Conservation (phyloP, 225 moss, liverwort and hornwort genomes). For the Neckera pumila region DNA sequence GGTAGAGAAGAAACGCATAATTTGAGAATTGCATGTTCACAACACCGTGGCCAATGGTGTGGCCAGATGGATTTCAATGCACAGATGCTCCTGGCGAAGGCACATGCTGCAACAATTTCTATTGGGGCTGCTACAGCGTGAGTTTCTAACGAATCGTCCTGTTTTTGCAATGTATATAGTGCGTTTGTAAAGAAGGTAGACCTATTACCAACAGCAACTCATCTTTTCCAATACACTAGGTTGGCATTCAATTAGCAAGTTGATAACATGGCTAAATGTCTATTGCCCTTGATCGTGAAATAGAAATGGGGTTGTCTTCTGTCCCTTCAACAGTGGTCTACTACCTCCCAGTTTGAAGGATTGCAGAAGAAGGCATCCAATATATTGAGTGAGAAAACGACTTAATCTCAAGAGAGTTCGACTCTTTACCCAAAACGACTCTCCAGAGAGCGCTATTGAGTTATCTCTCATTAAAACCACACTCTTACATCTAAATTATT, state of each 20-base stretch:
- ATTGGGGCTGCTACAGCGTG: constrained; percentile 93
- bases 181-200: neutral
- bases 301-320: neutral
- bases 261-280: neutral
- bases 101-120: constrained; percentile 67
- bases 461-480: neutral
- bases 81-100: constrained; percentile 55
- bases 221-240: neutral
- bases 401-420: neutral
- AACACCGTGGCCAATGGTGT: neutral
- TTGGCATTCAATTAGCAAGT: neutral
- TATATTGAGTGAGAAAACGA: neutral
- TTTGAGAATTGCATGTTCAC: neutral
- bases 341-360: neutral
- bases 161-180: neutral
- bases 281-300: neutral
- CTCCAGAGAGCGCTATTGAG: neutral
- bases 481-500: neutral
- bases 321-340: neutral
- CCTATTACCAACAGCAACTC: neutral
- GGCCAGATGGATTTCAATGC: constrained; percentile 66
- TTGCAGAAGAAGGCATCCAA: neutral
- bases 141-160: constrained; percentile 4
- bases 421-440: neutral
- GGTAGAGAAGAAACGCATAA: neutral